Evolutionary conservation across 1,284 basidiomycete genomes (phyloP).

Genomic region (Ustilago sp.): DNA sequence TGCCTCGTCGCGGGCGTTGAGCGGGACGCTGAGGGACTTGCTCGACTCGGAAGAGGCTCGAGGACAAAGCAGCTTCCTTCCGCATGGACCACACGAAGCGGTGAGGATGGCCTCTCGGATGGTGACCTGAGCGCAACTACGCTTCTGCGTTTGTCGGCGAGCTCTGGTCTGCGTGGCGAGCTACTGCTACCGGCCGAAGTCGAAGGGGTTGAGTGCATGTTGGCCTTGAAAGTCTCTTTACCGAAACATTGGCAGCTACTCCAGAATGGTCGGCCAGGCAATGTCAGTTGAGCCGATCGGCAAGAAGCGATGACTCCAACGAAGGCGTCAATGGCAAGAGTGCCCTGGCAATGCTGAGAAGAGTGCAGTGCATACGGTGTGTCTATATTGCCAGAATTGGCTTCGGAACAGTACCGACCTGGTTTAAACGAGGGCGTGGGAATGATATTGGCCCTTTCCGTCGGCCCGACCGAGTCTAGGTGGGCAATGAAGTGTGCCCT

Average conservation of each 20-base stretch:
- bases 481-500: not conserved
- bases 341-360: not conserved
- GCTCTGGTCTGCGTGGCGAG: constrained; percentile 8
- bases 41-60: constrained; percentile 24
- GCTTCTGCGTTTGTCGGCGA: constrained; percentile 11
- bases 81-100: constrained; percentile 25
- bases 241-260: not conserved
- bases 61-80: constrained; percentile 45
- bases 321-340: not conserved
- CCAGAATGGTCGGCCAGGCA: not conserved
- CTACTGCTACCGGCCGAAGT: constrained; percentile 12
- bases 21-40: constrained; percentile 5
- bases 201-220: constrained; percentile 8
- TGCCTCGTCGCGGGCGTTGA: constrained; percentile 9
- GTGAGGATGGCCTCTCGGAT: constrained; percentile 2
- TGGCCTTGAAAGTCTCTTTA: not conserved
- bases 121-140: not conserved
- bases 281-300: not conserved
- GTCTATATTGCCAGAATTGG: not conserved
- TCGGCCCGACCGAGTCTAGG: not conserved
- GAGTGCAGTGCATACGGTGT: not conserved
- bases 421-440: not conserved
- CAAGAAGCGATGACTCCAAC: not conserved
- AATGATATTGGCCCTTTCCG: not conserved
- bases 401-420: not conserved